Conservation (phyloP, 257 asterid genomes). For the Solanum clarkiae region DNA sequence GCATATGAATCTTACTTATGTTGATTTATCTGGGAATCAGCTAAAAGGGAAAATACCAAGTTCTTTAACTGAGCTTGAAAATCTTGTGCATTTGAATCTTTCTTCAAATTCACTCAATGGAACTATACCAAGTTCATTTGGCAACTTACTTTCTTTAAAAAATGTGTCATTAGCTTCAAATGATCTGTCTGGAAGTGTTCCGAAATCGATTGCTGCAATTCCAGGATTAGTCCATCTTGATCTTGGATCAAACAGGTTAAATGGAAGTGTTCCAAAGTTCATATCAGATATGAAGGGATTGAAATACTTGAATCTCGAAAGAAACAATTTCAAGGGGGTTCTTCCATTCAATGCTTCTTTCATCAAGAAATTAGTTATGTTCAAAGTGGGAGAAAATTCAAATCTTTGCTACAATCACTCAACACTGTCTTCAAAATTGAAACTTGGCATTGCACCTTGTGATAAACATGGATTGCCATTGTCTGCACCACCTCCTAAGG, state of each 20-base stretch:
- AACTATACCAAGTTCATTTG: constrained; percentile 55
- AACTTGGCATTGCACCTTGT: constrained; percentile 88
- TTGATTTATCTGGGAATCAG: constrained; percentile 62
- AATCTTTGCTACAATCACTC: constrained; percentile 73
- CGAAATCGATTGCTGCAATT: constrained; percentile 54
- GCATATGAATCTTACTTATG: constrained; percentile 49
- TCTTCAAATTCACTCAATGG: constrained; percentile 68
- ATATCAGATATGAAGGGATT: constrained; percentile 48
- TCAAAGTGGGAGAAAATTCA: constrained; percentile 62
- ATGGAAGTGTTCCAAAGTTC: constrained; percentile 74
- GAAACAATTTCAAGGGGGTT: constrained; percentile 66
- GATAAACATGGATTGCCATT: constrained; percentile 73
- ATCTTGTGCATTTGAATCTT: constrained; percentile 46
- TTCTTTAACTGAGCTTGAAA: constrained; percentile 50
- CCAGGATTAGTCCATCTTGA: constrained; percentile 58
- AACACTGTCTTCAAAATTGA: constrained; percentile 40
- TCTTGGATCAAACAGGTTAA: constrained; percentile 69
- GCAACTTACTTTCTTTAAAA: constrained; percentile 45
- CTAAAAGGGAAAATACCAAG: constrained; percentile 56
- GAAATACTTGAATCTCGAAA: constrained; percentile 63
- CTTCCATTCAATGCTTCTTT: constrained; percentile 78
- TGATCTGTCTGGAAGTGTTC: constrained; percentile 53
- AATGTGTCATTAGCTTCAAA: constrained; percentile 60
- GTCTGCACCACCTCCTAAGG: constrained; percentile 80
- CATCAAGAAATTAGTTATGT: constrained; percentile 37